A percentile compares a stretch with the other conserved stretches of the same genome.
Conservation (phyloP, 805 yeast genomes). For the Dipodascus albidus region DNA sequence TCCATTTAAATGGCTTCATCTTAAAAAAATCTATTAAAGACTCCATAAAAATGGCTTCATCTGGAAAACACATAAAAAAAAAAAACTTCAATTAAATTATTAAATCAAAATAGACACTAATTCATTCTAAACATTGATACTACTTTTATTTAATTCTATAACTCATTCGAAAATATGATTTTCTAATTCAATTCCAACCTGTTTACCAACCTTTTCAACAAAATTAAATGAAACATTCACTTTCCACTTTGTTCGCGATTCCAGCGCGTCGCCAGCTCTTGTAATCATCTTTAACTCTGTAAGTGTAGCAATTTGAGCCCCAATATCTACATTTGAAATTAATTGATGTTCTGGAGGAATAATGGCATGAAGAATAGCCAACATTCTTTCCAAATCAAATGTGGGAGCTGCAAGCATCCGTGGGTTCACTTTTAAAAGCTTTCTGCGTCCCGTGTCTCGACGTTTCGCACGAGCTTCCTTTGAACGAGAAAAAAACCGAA, state of each 20-base stretch:
- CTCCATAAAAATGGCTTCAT: too few relatives aligned
- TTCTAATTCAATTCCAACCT: slow-evolving; percentile 53
- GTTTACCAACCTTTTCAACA: slow-evolving; percentile 47
- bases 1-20: too few relatives aligned
- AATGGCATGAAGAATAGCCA: slow-evolving; percentile 70
- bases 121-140: too few relatives aligned
- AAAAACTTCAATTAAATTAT: too few relatives aligned
- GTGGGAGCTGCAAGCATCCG: slow-evolving; percentile 58
- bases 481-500: slow-evolving; percentile 55
- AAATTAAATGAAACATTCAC: slow-evolving; percentile 63
- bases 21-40: too few relatives aligned
- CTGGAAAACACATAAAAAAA: too few relatives aligned
- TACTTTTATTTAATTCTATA: too few relatives aligned
- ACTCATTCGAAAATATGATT: slow-evolving; percentile 46
- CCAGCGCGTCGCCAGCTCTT: slow-evolving; percentile 34
- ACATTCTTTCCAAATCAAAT: slow-evolving; percentile 66
- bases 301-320: slow-evolving; percentile 47
- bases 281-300: slow-evolving; percentile 40
- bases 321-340: slow-evolving; percentile 26
- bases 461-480: slow-evolving; percentile 33
- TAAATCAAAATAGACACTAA: too few relatives aligned
- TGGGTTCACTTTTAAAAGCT: slow-evolving; percentile 41
- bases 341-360: slow-evolving; percentile 29
- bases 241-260: slow-evolving; percentile 65
- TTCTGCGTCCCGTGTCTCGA: slow-evolving; percentile 31